A percentile compares a stretch with the other conserved stretches of the same genome.
Conservation (phyloP, 208 protist genomes). For the Acanthamoeba castellanii region DNA sequence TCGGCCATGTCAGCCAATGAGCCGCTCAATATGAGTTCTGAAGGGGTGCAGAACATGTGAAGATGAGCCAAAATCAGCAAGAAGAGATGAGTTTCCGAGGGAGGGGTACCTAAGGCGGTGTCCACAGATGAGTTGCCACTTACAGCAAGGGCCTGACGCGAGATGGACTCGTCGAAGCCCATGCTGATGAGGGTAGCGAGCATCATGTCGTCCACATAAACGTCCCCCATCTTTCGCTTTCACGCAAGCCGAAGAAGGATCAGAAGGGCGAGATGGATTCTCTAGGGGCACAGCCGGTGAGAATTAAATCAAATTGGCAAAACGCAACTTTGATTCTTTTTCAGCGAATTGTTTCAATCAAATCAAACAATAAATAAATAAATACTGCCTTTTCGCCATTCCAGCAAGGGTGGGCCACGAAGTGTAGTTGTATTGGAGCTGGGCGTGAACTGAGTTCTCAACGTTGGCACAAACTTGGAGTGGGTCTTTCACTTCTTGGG, state of each 20-base stretch:
- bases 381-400: no score
- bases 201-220: constrained; percentile 54
- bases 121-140: constrained; percentile 33
- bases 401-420: no score
- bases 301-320: no score
- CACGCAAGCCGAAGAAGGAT: not conserved
- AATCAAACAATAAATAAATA: no score
- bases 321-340: no score
- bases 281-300: no score
- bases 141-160: not conserved
- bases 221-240: not conserved
- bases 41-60: not conserved
- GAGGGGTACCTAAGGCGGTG: constrained; percentile 35
- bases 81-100: not conserved
- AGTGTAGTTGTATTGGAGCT: no score
- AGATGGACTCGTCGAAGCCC: not conserved
- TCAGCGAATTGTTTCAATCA: no score
- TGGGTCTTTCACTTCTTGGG: constrained; percentile 63
- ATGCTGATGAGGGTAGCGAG: constrained; percentile 46
- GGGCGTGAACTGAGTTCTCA: no score
- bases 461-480: no score
- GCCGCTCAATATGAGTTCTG: constrained; percentile 17
- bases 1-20: not conserved
- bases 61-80: not conserved
- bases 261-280: no score